A percentile compares a stretch with the other conserved stretches of the same genome.
Evolutionary conservation across 108 stramenopile species (phyloP).

Genomic region (Cyclotella kingstonii): DNA sequence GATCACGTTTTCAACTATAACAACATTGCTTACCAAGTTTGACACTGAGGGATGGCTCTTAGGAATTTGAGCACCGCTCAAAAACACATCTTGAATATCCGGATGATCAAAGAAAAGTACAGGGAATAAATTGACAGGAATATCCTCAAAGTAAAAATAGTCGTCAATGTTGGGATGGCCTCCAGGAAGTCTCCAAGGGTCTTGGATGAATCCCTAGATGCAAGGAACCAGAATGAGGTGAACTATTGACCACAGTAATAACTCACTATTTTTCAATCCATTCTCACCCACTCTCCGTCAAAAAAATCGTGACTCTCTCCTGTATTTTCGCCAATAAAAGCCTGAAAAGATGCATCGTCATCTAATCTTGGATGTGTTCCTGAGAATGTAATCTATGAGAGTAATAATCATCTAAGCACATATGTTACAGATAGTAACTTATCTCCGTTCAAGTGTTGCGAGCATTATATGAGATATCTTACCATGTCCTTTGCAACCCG

Average conservation of each 20-base stretch:
- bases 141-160: neutral
- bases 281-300: conserved; percentile 12
- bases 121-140: neutral
- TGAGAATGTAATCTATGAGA: neutral
- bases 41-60: conserved; percentile 12
- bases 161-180: conserved; percentile 8
- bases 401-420: neutral
- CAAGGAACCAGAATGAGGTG: neutral
- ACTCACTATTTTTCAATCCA: neutral
- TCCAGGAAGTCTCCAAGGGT: conserved; percentile 5
- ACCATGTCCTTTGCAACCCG: conserved; percentile 13
- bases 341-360: conserved; percentile 10
- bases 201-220: neutral
- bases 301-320: conserved; percentile 10
- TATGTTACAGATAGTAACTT: too few relatives aligned
- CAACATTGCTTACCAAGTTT: neutral
- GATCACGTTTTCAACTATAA: neutral
- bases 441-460: neutral
- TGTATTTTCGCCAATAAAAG: conserved; percentile 6
- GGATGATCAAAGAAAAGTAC: conserved; percentile 3
- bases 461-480: neutral
- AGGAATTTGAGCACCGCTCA: neutral
- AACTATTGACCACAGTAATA: neutral
- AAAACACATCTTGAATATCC: conserved; percentile 2
- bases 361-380: conserved; percentile 7